These are phyloP conservation scores for Venturia nashicola DNA, from an alignment of 2,329 filamentous ascomycete species.

Conservation along the genomic window DNA sequence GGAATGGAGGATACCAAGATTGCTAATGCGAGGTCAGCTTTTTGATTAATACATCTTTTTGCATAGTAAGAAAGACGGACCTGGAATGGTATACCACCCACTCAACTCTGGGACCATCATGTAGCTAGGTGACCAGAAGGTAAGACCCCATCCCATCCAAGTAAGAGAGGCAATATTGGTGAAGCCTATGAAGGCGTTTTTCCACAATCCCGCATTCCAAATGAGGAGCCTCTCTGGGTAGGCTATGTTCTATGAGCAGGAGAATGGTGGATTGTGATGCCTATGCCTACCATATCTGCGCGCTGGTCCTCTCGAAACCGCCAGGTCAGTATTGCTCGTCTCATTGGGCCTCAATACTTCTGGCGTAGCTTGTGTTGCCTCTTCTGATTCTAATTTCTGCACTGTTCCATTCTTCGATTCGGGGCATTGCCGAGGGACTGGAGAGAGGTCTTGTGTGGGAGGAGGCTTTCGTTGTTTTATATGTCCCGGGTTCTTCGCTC, in stretches of 20 bases:
- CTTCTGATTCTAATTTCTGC: not conserved
- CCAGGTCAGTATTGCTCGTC: not conserved
- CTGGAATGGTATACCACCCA: not conserved
- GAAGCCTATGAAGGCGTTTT: slow-evolving; percentile 55
- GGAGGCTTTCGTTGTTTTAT: not conserved
- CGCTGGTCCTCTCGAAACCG: not conserved
- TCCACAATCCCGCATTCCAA: slow-evolving; percentile 60
- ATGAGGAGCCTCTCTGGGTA: slow-evolving; percentile 52
- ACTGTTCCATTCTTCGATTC: not conserved
- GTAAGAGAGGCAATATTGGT: slow-evolving; percentile 62
- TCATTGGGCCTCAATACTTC: not conserved
- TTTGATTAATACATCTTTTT: slow-evolving; percentile 12
- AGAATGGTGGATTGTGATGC: not conserved
- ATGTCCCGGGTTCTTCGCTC: not conserved
- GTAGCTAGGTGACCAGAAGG: not conserved
- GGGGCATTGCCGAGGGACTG: not conserved
- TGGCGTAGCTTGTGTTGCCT: not conserved
- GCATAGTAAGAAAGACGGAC: not conserved
- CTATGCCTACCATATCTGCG: slow-evolving; percentile 1
- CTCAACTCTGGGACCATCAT: not conserved
- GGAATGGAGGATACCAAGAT: slow-evolving; percentile 51
- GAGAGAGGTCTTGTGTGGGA: not conserved
- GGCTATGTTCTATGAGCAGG: slow-evolving; percentile 20
- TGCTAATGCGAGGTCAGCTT: slow-evolving; percentile 48
- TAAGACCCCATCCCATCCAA: slow-evolving; percentile 50